Evolutionary conservation across 129 eudicot species (phyloP), one percentile per base, ranked within the genome.

Genomic region (Logfia minima): DNA sequence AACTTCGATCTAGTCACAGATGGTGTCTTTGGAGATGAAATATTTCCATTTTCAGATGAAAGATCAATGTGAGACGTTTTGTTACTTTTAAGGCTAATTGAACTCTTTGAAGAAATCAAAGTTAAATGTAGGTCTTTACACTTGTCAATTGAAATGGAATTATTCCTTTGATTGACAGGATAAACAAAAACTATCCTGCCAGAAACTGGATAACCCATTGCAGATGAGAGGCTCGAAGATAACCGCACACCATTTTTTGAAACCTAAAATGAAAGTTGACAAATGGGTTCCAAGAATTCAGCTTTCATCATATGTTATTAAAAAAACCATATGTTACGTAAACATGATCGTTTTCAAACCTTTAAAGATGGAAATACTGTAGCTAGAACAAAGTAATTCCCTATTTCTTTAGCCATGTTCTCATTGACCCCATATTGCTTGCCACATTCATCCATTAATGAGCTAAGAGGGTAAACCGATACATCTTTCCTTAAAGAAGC

Each of bases 1-100:
- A 65, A 51, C 58, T 70, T 87, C 51, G 96, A 83, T 43, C 66
- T 81, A 62, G 90, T 68, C 22, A 73, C 5, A 1, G 81, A 67
- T 74, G 99, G 99, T 61, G 96, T 91, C 80, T 51, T 83, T 23
- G 97, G 99, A 41, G 99, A 95, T 58, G 88, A 86, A 80, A 77
- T 67, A 10, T 39, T 71, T 39, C 80, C 86, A 70, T 78, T 89
- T 77, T 79, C 89, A 76, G 78, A 6, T 56, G 64, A 66, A 72
- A 43, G 70, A 31, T 74, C 76, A 35, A n/a, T 7, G 6, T 53
- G 74, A 63, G 81, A 67, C 4, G 60, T 7, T 75, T 66, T 59
- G 59, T 72, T 66, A 74, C 62, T 41, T 52, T 78, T 80, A 14
- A 48, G 35, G 53, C 71, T 64, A 34, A 66, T 78, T 74, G 55